Base-by-base conservation (phyloP, 441 rosid genomes). In the Erysimum cheiri region DNA sequence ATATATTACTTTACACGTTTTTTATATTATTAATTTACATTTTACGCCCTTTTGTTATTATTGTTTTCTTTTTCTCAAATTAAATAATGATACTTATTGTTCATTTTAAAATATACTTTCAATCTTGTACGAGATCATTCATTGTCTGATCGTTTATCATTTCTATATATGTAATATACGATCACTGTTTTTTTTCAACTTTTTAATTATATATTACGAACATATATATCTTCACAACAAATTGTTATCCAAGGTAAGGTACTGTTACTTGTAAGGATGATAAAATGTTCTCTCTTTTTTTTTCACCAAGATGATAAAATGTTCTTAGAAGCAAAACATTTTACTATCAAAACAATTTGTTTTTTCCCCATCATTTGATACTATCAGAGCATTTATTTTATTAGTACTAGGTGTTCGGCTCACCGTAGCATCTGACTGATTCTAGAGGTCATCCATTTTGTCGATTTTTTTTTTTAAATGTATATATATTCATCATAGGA, bases 1-100 rank as follows among this genome's bases (percentile, higher is more conserved):
- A 75, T 75, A 63, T 75, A 61, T 75, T 49, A 63, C 79, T 70
- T 75, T 69, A 63, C 56, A 55, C 66, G 46, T 55, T 68, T 46
- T 61, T 14, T 1, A 1, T 41, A 3, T 32, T 22, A 66, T 67
- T 67, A 33, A 7, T 13, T 60, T 2, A 10, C 1, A 9, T 37
- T 13, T 60, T 2, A 10, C 0, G 9, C 39, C 5, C 7, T 26
- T 36, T 36, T 29, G 4, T 57, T n/a, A 14, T 32, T 47, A 33
- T 44, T 54, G 6, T 47, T 26, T 22, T 60, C 12, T 13, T n/a
- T 22, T 22, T 22, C 24, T 22, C 24, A 22, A 5, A 6, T 41
- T n/a, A n/a, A 10, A 14, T 19, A 46, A 26, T 40, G 5, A 9
- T 22, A 22, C 22, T 19, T 19, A 52, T 41, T 37, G 6, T 35